These are phyloP conservation scores for Eustoma russellianum DNA, from an alignment of 257 asterid genomes.

Conservation along the genomic window DNA sequence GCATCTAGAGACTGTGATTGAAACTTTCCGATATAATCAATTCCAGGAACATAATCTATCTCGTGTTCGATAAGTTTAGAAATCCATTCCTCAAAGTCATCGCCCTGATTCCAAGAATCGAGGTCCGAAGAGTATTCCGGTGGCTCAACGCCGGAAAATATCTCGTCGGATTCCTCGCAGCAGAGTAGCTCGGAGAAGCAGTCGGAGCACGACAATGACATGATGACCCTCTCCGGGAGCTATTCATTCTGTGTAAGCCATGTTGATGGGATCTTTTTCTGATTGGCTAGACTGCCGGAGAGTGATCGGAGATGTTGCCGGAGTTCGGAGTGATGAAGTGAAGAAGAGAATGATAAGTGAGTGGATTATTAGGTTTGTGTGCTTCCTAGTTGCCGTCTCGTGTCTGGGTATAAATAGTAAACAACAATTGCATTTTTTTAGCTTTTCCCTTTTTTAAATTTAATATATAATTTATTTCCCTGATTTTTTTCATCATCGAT, in stretches of 20 bases:
- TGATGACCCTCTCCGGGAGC: conserved; percentile 19
- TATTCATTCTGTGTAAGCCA: conserved; percentile 35
- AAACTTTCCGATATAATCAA: conserved; percentile 24
- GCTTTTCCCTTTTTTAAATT: not conserved
- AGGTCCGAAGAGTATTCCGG: conserved; percentile 75
- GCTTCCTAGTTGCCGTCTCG: conserved; percentile 32
- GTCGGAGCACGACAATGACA: conserved; percentile 78
- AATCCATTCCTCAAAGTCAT: conserved; percentile 59
- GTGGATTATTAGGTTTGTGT: conserved; percentile 35
- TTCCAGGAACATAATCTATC: conserved; percentile 34
- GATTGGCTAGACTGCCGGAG: conserved; percentile 30
- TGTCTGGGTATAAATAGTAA: conserved; percentile 52
- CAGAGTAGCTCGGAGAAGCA: conserved; percentile 93
- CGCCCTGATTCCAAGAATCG: conserved; percentile 19
- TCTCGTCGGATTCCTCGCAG: conserved; percentile 67
- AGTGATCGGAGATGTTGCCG: conserved; percentile 51
- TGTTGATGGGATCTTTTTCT: conserved; percentile 4
- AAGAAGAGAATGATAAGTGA: conserved; percentile 28
- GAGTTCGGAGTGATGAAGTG: conserved; percentile 10
- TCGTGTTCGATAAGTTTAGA: conserved; percentile 73
- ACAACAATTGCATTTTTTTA: conserved; percentile 17
- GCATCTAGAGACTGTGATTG: conserved; percentile 43
- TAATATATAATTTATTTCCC: too few relatives aligned
- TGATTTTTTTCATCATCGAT: too few relatives aligned
- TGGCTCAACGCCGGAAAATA: conserved; percentile 35